Base-by-base conservation (phyloP, 352 stramenopile species). In the Pelagophyceae sp. region DNA sequence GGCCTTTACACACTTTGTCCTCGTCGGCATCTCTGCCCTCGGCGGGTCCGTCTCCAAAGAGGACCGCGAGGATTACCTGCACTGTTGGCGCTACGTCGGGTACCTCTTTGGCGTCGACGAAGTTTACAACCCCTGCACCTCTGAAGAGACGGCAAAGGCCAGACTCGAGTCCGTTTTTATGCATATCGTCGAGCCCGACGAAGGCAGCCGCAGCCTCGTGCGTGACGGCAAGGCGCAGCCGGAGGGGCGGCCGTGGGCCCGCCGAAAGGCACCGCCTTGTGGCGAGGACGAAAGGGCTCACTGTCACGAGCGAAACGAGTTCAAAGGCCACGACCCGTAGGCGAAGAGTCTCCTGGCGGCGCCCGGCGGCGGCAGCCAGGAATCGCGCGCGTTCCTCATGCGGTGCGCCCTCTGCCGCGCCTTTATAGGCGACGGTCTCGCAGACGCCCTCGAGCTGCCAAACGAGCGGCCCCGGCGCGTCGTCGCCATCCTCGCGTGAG, bases 41-140 rank as follows among this genome's bases (percentile, higher is more conserved):
- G 38, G 79, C n/a, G 86, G 84, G 5, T 72, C 82, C 31, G 25
- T 90, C 29, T 33, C 64, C 61, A 23, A 70, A 0, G 33, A 81
- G 37, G 82, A 90, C 54, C 72, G 82, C 60, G 35, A 80, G 11
- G 86, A 88, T 80, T 90, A 90, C 74, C 74, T 88, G 19, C 84
- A 85, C n/a, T 71, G 87, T 15, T 90, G 86, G 86, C 78, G 86
- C 35, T 90, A 90, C 76, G 74, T 89, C 65, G 86, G 86, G 27
- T 89, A 84, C 83, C 72, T 90, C 31, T 75, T 90, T n/a, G 86
- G 84, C 40, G 80, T 90, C 3, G 15, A 5, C 58, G 20, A 75
- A 83, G 54, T 83, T 78, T 20, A 40, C 45, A 29, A 78, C 84
- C 38, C 45, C 23, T 74, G 38, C 38, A 11, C 67, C 15, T 37